These are phyloP conservation scores for Picea sitchensis DNA, from an alignment of 75 land plant species.

Conservation along the genomic window DNA sequence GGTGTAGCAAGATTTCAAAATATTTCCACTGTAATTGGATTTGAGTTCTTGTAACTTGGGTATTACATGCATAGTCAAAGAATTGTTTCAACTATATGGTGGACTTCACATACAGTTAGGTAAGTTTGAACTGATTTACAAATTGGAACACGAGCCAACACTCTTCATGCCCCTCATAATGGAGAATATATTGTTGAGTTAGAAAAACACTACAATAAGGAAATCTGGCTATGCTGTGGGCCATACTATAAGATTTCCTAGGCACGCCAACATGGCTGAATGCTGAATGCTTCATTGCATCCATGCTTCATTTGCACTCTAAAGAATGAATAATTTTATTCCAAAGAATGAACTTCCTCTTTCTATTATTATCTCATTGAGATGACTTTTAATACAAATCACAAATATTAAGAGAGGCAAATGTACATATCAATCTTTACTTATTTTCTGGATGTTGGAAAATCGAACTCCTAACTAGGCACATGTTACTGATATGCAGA, in stretches of 20 bases:
- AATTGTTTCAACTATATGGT: background rate
- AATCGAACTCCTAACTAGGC: background rate
- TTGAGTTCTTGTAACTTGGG: background rate
- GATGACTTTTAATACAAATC: background rate
- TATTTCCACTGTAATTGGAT: background rate
- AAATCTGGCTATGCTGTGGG: background rate
- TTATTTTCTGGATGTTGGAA: background rate
- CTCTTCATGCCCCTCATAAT: too few relatives aligned
- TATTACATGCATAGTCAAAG: background rate
- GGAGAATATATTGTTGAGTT: too few relatives aligned
- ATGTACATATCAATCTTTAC: background rate
- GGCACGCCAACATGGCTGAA: background rate
- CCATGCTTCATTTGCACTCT: background rate
- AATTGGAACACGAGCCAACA: too few relatives aligned
- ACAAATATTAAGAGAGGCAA: background rate
- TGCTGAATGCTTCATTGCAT: background rate
- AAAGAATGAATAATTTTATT: background rate
- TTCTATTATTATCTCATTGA: background rate
- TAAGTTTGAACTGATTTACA: too few relatives aligned
- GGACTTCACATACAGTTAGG: too few relatives aligned
- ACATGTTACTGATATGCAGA: background rate
- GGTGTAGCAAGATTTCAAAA: background rate
- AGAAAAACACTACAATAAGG: too few relatives aligned
- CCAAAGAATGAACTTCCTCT: background rate
- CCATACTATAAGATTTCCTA: background rate